phyloP scores from a whole-genome alignment of 805 yeast genomes.

The Ogataea henricii region DNA sequence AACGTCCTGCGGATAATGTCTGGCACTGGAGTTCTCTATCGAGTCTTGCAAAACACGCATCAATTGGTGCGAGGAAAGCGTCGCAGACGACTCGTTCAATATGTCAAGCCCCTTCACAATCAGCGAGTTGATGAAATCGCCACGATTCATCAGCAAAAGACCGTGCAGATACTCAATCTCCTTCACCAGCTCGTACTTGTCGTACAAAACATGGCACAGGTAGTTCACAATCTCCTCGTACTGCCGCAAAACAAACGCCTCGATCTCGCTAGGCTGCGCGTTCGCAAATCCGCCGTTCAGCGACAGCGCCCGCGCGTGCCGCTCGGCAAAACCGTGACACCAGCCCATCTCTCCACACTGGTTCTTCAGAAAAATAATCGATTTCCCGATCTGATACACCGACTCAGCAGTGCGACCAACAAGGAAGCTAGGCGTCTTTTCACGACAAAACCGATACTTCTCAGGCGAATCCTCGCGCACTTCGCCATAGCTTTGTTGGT shows the following conservation, averaged over 20 bases:
- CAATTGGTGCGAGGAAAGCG: constrained; percentile 64
- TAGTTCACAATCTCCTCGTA: constrained; percentile 55
- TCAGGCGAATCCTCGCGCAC: not conserved
- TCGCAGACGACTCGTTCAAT: constrained; percentile 62
- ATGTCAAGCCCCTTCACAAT: constrained; percentile 54
- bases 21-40: constrained; percentile 53
- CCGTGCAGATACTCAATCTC: constrained; percentile 66
- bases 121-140: constrained; percentile 78
- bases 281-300: constrained; percentile 35
- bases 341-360: constrained; percentile 71
- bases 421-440: constrained; percentile 49
- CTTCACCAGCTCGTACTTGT: constrained; percentile 47
- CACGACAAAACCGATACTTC: constrained; percentile 15
- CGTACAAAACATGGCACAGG: constrained; percentile 50
- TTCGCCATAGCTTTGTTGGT: not conserved
- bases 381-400: constrained; percentile 70
- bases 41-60: constrained; percentile 68
- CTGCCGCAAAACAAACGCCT: constrained; percentile 42
- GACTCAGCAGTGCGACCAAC: constrained; percentile 41
- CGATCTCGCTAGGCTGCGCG: constrained; percentile 32
- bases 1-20: constrained; percentile 41
- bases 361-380: constrained; percentile 60
- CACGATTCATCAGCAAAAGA: constrained; percentile 68
- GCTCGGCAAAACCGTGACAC: constrained; percentile 33
- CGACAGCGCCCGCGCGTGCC: constrained; percentile 10